Base-by-base conservation (phyloP, 495 filamentous ascomycete genomes). In the Neurospora sp. region DNA sequence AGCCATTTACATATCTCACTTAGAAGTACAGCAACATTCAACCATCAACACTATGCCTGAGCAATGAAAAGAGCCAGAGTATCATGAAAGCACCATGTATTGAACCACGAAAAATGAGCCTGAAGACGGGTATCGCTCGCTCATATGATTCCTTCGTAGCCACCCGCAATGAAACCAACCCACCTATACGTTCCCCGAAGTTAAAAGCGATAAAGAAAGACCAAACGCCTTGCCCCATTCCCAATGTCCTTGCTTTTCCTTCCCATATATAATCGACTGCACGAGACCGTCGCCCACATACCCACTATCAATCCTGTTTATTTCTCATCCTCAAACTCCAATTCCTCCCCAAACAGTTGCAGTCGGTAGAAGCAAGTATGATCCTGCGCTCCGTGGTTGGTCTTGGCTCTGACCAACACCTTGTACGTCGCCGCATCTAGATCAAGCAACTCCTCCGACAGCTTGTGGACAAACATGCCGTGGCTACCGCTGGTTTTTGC, bases 351-450 rank as follows among this genome's bases (percentile, higher is more conserved):
- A 74, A 87, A 89, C 72, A 91, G 39, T 35, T 85, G 75, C 14
- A 90, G 73, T 12, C 89, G 81, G 79, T 91, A 92, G 72, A 92
- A 82, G 79, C 90, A 92, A 4, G 90, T 90, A 73, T 86, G 86
- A 38, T 88, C 85, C 27, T 72, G 71, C 1, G 77, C 76, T 11
- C 89, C 89, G 77, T 87, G 87, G 76, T 89, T 91, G 41, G 76
- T 85, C 39, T 81, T 77, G 9, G 85, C 86, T 39, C 89, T 79
- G 10, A 92, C 74, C 46, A 89, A 74, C 35, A 90, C 72, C 14
- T 82, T 78, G 39, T 82, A 78, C 23, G 83, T 84, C 6, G 78
- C 77, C 9, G 82, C 82, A 4, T 73, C 42, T 42, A 85, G 66
- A 7, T 70, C 69, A n/a, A 74, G 69, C 72, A 87, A 74, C 48